phyloP scores from a whole-genome alignment of 805 yeast species.

The Candida krabiensis region DNA sequence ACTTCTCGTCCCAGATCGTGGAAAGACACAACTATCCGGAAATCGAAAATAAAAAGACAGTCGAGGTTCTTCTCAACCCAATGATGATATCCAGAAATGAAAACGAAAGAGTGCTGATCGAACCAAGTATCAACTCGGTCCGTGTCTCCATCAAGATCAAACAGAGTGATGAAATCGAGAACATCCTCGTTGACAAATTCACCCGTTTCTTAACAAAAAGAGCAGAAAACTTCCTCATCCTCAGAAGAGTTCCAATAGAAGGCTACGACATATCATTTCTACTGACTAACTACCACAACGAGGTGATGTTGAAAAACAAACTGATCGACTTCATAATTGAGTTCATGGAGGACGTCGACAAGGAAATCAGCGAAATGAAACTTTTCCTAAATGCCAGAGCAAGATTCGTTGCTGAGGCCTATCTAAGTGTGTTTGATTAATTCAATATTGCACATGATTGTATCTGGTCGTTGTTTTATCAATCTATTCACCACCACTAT shows the following conservation, averaged over 20 bases:
- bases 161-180: conserved; percentile 97
- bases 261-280: conserved; percentile 93
- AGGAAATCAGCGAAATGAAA: conserved; percentile 98
- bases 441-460: no score
- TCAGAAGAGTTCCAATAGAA: conserved; percentile 86
- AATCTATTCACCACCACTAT: no score
- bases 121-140: conserved; percentile 89
- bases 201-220: conserved; percentile 91
- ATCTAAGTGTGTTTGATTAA: conserved; percentile 83
- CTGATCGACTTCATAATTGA: conserved; percentile 95
- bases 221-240: conserved; percentile 90
- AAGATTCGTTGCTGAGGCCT: conserved; percentile 95
- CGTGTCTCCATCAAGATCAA: conserved; percentile 90
- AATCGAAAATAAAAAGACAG: conserved; percentile 81
- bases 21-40: conserved; percentile 98
- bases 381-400: conserved; percentile 96
- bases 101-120: conserved; percentile 87
- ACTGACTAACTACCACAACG: conserved; percentile 92
- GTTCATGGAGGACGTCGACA: conserved; percentile 98
- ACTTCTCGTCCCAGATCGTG: conserved; percentile 91
- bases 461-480: not conserved
- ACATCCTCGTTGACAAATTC: conserved; percentile 89
- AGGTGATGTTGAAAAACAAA: conserved; percentile 91
- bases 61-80: conserved; percentile 84
- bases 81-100: conserved; percentile 91